Evolutionary conservation across 305 asterid species (phyloP), one percentile per base, ranked within the genome.

Genomic region (Fraxinus baroniana): DNA sequence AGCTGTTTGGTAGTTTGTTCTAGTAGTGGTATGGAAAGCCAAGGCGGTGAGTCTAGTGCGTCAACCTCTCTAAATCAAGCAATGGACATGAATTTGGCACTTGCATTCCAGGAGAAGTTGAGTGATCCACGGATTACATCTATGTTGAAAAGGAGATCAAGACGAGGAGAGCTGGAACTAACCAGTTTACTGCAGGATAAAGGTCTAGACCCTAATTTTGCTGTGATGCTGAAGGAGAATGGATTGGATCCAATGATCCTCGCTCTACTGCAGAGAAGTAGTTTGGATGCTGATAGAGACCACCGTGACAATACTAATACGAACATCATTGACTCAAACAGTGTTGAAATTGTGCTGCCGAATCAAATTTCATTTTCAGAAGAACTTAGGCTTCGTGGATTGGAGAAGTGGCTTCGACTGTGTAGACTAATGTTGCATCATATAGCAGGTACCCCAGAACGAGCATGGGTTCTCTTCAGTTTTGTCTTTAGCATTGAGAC

Each of bases 221-320:
- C 98, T 78, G 95, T 97, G 85, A 97, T 97, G 99, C 92, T 97
- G 86, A 97, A 97, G 93, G 99, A 94, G 91, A 95, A 95, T 78
- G 98, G 98, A 77, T 84, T 94, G 86, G 99, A 97, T 86, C 99
- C 99, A 80, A 97, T 86, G 93, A 97, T 97, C 88, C 98, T 97
- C 86, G 99, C 99, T 2, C 90, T 97, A 84, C 93, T 97, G 85
- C 98, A 97, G 87, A 89, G 99, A 87, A 97, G 98, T 88, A 97
- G 99, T 86, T 90, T 97, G 93, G 99, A 97, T 88, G 99, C 98
- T 22, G 99, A 96, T 92, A 92, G 99, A 86, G 99, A 97, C 86
- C 97, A 93, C 85, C 89, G 93, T 74, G 98, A 97, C 89, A 91
- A 94, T 86, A 89, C 95, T 49, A 90, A 92, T 87, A 81, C 84